Evolutionary conservation across 371 early-diverging fungal genomes (phyloP).

Genomic region (Mortierella sp.): DNA sequence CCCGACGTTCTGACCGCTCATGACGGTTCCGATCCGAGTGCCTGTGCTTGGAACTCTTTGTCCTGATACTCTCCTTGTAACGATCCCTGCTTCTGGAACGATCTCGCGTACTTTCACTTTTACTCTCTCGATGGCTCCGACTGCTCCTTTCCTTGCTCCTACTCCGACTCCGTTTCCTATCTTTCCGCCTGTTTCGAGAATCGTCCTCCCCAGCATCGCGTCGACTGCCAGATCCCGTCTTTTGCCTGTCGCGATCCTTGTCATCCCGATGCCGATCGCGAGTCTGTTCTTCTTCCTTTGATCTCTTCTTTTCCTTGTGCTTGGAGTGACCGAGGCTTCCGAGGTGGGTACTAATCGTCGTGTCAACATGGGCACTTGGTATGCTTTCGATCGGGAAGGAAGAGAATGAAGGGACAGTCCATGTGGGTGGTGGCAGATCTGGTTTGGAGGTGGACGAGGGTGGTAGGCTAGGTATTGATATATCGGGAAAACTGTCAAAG

Average conservation of each 20-base stretch:
- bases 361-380: background rate
- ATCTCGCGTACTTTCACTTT: conserved; percentile 5
- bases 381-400: conserved; percentile 22
- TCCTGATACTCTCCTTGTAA: conserved; percentile 4
- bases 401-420: conserved; percentile 16
- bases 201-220: background rate
- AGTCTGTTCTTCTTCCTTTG: conserved; percentile 14
- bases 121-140: conserved; percentile 3
- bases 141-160: conserved; percentile 11
- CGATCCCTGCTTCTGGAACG: background rate
- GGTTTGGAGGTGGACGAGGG: background rate
- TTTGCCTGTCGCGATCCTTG: background rate
- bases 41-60: conserved; percentile 13
- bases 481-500: conserved; percentile 44
- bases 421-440: background rate
- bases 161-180: conserved; percentile 12
- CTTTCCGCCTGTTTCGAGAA: conserved; percentile 10
- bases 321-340: background rate
- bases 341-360: background rate
- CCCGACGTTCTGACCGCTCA: conserved; percentile 5
- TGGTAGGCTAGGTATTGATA: background rate
- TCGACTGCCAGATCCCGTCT: background rate
- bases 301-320: conserved; percentile 8
- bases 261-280: conserved; percentile 2
- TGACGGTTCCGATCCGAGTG: conserved; percentile 7